Conservation (phyloP, 2,329 filamentous ascomycete genomes). For the Ophiostoma fasciatum region DNA sequence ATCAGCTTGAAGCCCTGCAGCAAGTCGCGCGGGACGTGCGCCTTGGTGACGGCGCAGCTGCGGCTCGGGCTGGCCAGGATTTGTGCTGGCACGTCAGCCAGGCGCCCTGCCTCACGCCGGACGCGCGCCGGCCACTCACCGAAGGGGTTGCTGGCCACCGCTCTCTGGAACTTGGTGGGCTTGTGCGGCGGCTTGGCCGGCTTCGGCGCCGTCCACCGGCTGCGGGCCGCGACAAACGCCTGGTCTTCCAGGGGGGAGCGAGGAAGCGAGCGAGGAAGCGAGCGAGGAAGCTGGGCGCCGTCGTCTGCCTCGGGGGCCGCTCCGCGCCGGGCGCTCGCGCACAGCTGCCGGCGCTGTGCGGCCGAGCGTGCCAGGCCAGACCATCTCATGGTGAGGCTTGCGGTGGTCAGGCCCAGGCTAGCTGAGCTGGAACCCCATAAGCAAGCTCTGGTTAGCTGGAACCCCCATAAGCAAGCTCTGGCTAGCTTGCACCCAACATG, state of each 20-base stretch:
- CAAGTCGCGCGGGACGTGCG: constrained; percentile 30
- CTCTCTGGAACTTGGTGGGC: constrained; percentile 33
- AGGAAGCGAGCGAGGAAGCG: constrained; percentile 12
- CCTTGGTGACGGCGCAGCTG: constrained; percentile 8
- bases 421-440: too few species aligned
- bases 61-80: constrained; percentile 8
- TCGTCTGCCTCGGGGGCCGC: neutral
- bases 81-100: constrained; percentile 29
- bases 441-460: too few species aligned
- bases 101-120: neutral
- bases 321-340: too few species aligned
- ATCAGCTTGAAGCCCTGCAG: constrained; percentile 46
- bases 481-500: too few species aligned
- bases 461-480: too few species aligned
- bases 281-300: neutral
- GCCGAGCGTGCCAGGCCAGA: too few species aligned
- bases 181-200: constrained; percentile 18
- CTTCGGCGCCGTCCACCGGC: constrained; percentile 26
- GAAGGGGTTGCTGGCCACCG: constrained; percentile 47
- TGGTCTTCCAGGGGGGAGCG: constrained; percentile 41
- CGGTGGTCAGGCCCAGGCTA: too few species aligned
- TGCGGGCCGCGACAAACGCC: constrained; percentile 28
- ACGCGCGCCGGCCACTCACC: constrained; percentile 27
- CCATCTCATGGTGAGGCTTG: too few species aligned
- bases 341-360: too few species aligned